These are phyloP conservation scores for Monilinia vaccinii-corymbosi DNA, from an alignment of 2,329 filamentous ascomycete species.

Conservation along the genomic window DNA sequence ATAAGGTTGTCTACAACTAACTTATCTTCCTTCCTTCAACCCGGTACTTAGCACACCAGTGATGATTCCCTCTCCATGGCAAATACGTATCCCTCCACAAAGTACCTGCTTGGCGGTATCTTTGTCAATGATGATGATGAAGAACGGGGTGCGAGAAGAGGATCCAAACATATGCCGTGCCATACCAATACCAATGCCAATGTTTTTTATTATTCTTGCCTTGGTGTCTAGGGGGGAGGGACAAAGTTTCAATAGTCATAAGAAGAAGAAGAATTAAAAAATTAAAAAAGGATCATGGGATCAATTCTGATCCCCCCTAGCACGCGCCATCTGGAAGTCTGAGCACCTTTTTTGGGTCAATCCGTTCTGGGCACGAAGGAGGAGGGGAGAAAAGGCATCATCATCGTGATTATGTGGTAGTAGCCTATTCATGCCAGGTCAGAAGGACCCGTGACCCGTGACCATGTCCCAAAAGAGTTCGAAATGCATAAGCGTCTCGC, in stretches of 20 bases:
- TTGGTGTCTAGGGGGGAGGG: too few species aligned
- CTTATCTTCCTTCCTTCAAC: neutral
- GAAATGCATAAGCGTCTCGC: slow-evolving; percentile 5
- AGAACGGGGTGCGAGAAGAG: too few species aligned
- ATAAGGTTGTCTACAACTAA: neutral
- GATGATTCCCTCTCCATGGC: too few species aligned
- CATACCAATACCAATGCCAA: too few species aligned
- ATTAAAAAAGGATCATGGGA: neutral
- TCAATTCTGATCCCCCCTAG: slow-evolving; percentile 3
- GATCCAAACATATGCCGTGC: too few species aligned
- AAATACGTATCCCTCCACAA: too few species aligned
- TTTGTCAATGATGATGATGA: too few species aligned
- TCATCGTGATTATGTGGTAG: neutral
- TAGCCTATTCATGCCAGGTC: neutral
- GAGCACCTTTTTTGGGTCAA: neutral
- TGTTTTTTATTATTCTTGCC: too few species aligned
- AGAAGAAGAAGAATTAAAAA: neutral
- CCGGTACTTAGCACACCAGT: neutral
- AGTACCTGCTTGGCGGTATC: too few species aligned
- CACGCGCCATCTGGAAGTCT: slow-evolving; percentile 3
- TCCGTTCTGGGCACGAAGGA: too few species aligned
- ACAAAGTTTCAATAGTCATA: too few species aligned
- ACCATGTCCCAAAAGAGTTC: neutral
- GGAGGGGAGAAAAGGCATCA: too few species aligned
- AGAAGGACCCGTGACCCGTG: slow-evolving; percentile 3